phyloP scores from a whole-genome alignment of 768 basidiomycete genomes.

The Suillus tomentosus region DNA sequence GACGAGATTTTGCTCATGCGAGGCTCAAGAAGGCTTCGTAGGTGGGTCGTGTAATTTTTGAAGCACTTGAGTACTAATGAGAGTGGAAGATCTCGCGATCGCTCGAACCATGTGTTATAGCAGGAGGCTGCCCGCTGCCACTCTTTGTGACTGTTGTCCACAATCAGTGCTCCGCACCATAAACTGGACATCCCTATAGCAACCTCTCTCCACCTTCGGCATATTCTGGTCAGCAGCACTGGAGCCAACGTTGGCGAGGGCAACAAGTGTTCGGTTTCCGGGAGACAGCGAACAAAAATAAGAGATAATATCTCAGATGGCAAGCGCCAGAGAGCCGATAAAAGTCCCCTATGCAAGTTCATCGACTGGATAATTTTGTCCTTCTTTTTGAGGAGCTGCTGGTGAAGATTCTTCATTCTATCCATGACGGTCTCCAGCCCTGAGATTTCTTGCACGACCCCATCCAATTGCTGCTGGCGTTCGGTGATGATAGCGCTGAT shows the following conservation, averaged over 20 bases:
- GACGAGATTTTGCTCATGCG: not conserved
- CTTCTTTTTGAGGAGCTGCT: not conserved
- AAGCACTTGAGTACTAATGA: slow-evolving; percentile 1
- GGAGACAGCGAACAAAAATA: slow-evolving; percentile 1
- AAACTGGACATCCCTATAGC: not conserved
- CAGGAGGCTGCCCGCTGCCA: not conserved
- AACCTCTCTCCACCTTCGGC: slow-evolving; percentile 5
- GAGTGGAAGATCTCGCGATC: not conserved
- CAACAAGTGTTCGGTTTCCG: slow-evolving; percentile 1
- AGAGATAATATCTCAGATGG: not conserved
- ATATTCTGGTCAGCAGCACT: not conserved
- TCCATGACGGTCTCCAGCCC: not conserved
- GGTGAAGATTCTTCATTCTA: not conserved
- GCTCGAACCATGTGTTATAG: not conserved
- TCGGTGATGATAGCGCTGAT: not conserved
- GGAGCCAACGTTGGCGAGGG: not conserved
- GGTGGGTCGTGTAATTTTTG: not conserved
- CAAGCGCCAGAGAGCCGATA: not conserved
- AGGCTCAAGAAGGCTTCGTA: not conserved
- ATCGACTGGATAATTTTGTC: not conserved
- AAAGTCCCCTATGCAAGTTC: not conserved
- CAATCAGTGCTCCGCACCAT: not conserved
- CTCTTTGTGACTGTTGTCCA: not conserved
- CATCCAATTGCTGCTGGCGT: not conserved
- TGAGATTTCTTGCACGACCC: not conserved